Evolutionary conservation across 768 basidiomycete genomes (phyloP).

Genomic region (Termitomyces sp.): DNA sequence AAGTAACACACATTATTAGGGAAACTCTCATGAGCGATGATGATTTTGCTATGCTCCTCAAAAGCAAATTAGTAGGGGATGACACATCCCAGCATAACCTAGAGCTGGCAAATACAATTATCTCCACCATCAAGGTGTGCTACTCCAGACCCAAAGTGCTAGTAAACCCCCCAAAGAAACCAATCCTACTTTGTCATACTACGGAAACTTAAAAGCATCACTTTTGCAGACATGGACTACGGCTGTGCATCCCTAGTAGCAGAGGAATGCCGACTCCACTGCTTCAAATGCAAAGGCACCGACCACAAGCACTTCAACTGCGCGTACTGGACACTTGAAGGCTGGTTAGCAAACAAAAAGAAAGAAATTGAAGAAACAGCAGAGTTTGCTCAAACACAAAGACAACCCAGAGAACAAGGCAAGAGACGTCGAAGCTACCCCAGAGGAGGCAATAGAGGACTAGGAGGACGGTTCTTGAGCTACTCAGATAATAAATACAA

Average conservation of each 20-base stretch:
- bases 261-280: neutral
- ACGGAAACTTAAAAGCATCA: rapidly evolving
- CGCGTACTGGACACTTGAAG: neutral
- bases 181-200: neutral
- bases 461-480: no score
- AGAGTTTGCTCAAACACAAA: neutral
- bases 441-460: no score
- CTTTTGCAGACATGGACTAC: neutral
- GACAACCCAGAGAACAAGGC: no score
- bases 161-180: no score
- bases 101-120: no score
- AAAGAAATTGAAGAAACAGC: neutral
- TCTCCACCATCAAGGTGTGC: no score
- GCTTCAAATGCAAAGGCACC: neutral
- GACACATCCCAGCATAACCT: no score
- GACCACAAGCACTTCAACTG: neutral
- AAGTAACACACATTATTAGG: no score
- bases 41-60: rapidly evolving
- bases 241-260: neutral
- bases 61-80: neutral
- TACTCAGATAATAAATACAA: no score
- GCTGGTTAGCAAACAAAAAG: neutral
- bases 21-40: neutral
- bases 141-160: neutral
- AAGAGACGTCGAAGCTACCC: neutral